Conservation (phyloP, 441 rosid genomes). For the Hypseocharis bilobata region DNA sequence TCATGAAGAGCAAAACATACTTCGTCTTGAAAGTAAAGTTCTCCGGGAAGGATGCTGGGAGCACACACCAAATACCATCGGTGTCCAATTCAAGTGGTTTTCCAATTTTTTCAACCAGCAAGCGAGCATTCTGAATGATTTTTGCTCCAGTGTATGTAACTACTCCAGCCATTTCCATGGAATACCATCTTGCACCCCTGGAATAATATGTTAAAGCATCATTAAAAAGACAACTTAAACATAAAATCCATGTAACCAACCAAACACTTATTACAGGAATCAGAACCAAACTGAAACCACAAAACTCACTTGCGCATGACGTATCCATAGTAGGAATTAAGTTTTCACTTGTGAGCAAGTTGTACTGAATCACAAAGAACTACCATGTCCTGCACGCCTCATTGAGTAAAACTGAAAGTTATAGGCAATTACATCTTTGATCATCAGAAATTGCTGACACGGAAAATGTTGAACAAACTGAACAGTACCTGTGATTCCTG, state of each 20-base stretch:
- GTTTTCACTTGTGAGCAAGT: conserved; percentile 96
- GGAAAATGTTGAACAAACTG: conserved; percentile 13
- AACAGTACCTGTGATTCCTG: conserved; percentile 86
- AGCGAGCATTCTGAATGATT: conserved; percentile 91
- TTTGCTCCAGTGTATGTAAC: conserved; percentile 99
- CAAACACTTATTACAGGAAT: conserved; percentile 12
- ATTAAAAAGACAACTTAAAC: conserved; percentile 22
- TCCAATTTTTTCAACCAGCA: conserved; percentile 92
- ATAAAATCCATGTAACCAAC: conserved; percentile 12
- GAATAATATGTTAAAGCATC: conserved; percentile 23
- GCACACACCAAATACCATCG: conserved; percentile 97
- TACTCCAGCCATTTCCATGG: conserved; percentile 99
- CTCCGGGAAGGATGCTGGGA: conserved; percentile 96
- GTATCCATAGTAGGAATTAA: conserved; percentile 97
- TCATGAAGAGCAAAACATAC: conserved; percentile 42
- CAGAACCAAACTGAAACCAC: conserved; percentile 18
- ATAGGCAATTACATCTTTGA: conserved; percentile 15
- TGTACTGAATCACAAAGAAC: conserved; percentile 96
- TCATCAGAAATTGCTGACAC: conserved; percentile 12
- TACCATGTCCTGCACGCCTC: conserved; percentile 79
- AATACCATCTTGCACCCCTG: conserved; percentile 99
- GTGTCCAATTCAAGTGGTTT: conserved; percentile 98
- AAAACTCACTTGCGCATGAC: conserved; percentile 96
- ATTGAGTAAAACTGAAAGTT: conserved; percentile 22
- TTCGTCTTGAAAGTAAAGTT: conserved; percentile 81